A percentile compares a stretch with the other conserved stretches of the same genome.
These are phyloP conservation scores for Hypoxylon sp. DNA, from an alignment of 2,329 filamentous ascomycete genomes.

Conservation along the genomic window DNA sequence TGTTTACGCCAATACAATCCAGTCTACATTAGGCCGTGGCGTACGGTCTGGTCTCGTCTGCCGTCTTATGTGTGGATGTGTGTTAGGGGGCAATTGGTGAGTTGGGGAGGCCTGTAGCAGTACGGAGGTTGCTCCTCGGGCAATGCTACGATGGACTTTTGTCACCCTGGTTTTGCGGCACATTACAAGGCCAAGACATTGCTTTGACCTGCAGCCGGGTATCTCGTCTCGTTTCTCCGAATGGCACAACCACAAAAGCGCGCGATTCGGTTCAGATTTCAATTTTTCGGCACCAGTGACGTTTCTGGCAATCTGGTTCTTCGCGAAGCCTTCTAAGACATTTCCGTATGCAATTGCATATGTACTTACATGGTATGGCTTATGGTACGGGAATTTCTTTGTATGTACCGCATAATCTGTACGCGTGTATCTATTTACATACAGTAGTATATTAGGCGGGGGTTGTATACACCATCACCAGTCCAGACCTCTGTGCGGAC, in stretches of 20 bases:
- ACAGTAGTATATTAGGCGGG: conserved; percentile 7
- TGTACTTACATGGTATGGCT: conserved; percentile 6
- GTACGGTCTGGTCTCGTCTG: conserved; percentile 15
- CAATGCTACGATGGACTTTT: conserved; percentile 46
- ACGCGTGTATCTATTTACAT: conserved; percentile 8
- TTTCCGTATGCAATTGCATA: conserved; percentile 36
- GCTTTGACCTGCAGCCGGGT: conserved; percentile 47
- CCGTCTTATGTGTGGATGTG: conserved; percentile 11
- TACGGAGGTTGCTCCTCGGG: conserved; percentile 36
- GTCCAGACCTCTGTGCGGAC: conserved; percentile 12
- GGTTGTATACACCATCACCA: neutral
- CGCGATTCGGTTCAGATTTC: conserved; percentile 46
- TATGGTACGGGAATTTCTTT: conserved; percentile 14
- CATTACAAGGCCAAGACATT: conserved; percentile 37
- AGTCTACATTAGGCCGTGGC: conserved; percentile 25
- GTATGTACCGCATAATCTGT: conserved; percentile 13
- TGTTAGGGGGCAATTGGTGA: neutral
- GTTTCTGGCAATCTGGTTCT: conserved; percentile 40
- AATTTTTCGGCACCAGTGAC: conserved; percentile 35
- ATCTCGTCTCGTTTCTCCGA: conserved; percentile 47
- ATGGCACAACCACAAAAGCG: conserved; percentile 39
- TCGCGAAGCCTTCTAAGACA: conserved; percentile 45
- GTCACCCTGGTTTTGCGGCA: conserved; percentile 44
- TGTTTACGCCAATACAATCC: conserved; percentile 37
- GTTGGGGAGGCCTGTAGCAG: conserved; percentile 8